Base-by-base conservation (phyloP, 2,329 filamentous ascomycete species). In the Eurotiales sp. region DNA sequence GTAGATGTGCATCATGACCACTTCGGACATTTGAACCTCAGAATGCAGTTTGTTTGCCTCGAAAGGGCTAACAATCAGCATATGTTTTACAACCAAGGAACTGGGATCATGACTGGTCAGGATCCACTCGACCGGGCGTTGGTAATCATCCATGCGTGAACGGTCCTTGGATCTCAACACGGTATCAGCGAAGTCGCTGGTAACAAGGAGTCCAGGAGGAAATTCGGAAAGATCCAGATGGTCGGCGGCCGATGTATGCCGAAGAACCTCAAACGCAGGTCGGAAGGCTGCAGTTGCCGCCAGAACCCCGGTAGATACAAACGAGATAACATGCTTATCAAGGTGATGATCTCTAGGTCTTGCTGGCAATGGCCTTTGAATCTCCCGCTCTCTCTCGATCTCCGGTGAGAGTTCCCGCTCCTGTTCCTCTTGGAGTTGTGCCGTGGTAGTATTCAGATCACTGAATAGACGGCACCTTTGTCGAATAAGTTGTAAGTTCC, bases 341-440 rank as follows among this genome's bases (percentile, higher is more conserved):
- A 46, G 22, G 1, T 2, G 1, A 36, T 46, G 43, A 3, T 10
- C 2, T 34, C 25, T 29, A 30, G 42, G 42, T 7, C 32, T 17
- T 7, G 22, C 15, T 8, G 25, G 11, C 4, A 61, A 58, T 0
- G 81, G 78, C 1, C 67, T 71, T 56, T 86, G 71, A 0, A 80
- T 57, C 41, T 86, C 67, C 23, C 77, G 67, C 55, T 87, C 81
- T 0, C 79, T 75, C 53, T 89, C 84, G 0, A 81, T 81, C 0
- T 80, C 73, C 0, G 88, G 68, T 4, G 40, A 37, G 3, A 55
- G 30, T 55, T 88, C 85, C 0, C 84, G 74, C 59, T 88, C 85
- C 56, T 88, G 83, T 52, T 88, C 85, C 59, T 87, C 83, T 2
- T 80, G 71, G 5, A 86, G 63, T 0, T 66, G 66, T 0, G 70